phyloP scores from a whole-genome alignment of 345 rosid genomes.

The Abelmoschus esculentus region DNA sequence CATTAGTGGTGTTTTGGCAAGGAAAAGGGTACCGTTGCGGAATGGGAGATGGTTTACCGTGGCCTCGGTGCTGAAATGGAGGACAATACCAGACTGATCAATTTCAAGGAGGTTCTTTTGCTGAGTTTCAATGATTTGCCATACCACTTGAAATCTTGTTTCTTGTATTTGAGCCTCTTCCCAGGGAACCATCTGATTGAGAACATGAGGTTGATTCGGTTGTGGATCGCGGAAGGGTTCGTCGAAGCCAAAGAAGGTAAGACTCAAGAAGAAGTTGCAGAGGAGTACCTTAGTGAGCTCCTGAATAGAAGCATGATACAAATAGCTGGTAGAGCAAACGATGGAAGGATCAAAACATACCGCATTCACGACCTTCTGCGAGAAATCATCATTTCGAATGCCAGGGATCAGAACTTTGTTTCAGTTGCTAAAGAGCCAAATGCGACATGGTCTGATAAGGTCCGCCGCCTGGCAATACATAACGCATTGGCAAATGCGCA shows the following conservation, averaged over 20 bases:
- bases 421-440: slow-evolving; percentile 17
- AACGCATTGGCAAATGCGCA: slow-evolving; percentile 12
- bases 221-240: slow-evolving; percentile 43
- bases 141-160: slow-evolving; percentile 18
- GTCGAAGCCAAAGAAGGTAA: slow-evolving; percentile 29
- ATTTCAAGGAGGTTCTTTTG: slow-evolving; percentile 19
- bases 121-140: slow-evolving; percentile 21
- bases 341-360: slow-evolving; percentile 29
- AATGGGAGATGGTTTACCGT: slow-evolving; percentile 17
- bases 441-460: slow-evolving; percentile 22
- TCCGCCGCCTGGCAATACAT: slow-evolving; percentile 32
- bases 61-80: slow-evolving; percentile 20
- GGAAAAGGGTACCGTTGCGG: slow-evolving; percentile 11
- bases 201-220: slow-evolving; percentile 20
- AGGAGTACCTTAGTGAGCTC: slow-evolving; percentile 34
- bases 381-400: slow-evolving; percentile 29
- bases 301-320: slow-evolving; percentile 35
- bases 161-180: slow-evolving; percentile 35
- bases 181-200: slow-evolving; percentile 29
- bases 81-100: slow-evolving; percentile 11
- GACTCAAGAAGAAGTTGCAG: slow-evolving; percentile 36
- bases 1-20: slow-evolving; percentile 24
- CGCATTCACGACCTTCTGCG: slow-evolving; percentile 34
- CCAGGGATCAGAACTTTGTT: slow-evolving; percentile 32
- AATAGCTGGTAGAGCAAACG: slow-evolving; percentile 16